Evolutionary conservation across 345 rosid genomes (phyloP).

Genomic region (Firmiana major): DNA sequence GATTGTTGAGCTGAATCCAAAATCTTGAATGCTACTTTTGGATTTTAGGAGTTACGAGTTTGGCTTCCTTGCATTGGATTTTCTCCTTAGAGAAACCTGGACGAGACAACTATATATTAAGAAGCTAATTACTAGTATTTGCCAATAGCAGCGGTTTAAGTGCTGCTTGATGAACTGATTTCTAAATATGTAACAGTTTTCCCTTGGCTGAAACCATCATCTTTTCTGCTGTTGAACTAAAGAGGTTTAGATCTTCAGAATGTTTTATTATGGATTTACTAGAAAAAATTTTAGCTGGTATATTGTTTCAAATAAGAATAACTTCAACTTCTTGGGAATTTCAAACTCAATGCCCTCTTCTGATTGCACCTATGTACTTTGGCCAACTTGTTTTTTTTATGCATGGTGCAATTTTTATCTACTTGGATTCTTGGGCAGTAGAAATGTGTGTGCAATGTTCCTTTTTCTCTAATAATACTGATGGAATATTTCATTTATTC

Average conservation of each 20-base stretch:
- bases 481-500: not conserved
- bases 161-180: not conserved
- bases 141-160: not conserved
- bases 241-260: not conserved
- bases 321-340: not conserved
- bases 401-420: not conserved
- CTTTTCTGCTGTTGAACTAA: not conserved
- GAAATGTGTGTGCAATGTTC: not conserved
- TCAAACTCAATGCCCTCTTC: not conserved
- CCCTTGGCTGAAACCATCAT: not conserved
- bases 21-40: not conserved
- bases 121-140: not conserved
- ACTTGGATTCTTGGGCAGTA: not conserved
- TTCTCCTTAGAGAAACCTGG: not conserved
- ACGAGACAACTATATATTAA: not conserved
- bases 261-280: not conserved
- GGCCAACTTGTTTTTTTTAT: not conserved
- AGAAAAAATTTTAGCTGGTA: not conserved
- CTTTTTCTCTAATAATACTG: not conserved
- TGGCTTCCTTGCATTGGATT: not conserved
- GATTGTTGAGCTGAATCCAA: constrained; percentile 2
- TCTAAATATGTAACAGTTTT: not conserved
- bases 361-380: not conserved
- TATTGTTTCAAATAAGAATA: not conserved
- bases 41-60: constrained; percentile 5